These are phyloP conservation scores for Fusarium coffeatum DNA, from an alignment of 2,329 filamentous ascomycete genomes.

Conservation along the genomic window DNA sequence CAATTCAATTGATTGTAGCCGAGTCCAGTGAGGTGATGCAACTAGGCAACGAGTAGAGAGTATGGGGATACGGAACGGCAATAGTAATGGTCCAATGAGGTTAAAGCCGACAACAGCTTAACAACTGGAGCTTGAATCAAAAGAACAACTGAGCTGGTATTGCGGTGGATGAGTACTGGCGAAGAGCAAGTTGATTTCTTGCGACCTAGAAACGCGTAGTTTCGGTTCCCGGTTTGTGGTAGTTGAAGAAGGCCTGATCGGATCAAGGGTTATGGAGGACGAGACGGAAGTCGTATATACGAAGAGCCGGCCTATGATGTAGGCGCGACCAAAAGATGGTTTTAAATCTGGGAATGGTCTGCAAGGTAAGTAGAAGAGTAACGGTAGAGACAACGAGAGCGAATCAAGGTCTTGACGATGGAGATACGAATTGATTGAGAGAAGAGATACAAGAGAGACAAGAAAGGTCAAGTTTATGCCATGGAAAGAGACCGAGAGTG, in stretches of 20 bases:
- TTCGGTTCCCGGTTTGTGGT: slow-evolving; percentile 22
- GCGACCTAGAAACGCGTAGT: slow-evolving; percentile 6
- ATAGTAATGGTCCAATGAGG: slow-evolving; percentile 9
- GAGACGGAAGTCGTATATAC: slow-evolving; percentile 41
- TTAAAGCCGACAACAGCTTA: slow-evolving; percentile 24
- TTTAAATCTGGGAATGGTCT: not conserved
- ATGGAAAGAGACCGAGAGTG: slow-evolving; percentile 43
- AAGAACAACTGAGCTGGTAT: slow-evolving; percentile 11
- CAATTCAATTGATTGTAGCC: slow-evolving; percentile 31
- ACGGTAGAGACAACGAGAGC: slow-evolving; percentile 20
- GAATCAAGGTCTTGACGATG: slow-evolving; percentile 10
- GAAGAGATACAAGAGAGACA: slow-evolving; percentile 22
- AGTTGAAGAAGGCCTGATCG: slow-evolving; percentile 26
- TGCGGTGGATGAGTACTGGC: slow-evolving; percentile 17
- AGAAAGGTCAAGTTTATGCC: slow-evolving; percentile 33
- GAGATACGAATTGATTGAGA: slow-evolving; percentile 16
- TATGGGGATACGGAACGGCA: slow-evolving; percentile 23
- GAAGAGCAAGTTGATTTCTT: slow-evolving; percentile 13
- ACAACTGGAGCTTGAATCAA: slow-evolving; percentile 17
- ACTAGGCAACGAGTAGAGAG: slow-evolving; percentile 5
- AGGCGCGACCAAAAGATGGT: not conserved
- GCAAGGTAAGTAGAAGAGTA: slow-evolving; percentile 25
- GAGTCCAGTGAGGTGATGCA: slow-evolving; percentile 18
- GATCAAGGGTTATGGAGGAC: slow-evolving; percentile 23
- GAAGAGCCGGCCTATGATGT: slow-evolving; percentile 27